phyloP scores from a whole-genome alignment of 805 yeast genomes.

The Wickerhamomyces bisporus region DNA sequence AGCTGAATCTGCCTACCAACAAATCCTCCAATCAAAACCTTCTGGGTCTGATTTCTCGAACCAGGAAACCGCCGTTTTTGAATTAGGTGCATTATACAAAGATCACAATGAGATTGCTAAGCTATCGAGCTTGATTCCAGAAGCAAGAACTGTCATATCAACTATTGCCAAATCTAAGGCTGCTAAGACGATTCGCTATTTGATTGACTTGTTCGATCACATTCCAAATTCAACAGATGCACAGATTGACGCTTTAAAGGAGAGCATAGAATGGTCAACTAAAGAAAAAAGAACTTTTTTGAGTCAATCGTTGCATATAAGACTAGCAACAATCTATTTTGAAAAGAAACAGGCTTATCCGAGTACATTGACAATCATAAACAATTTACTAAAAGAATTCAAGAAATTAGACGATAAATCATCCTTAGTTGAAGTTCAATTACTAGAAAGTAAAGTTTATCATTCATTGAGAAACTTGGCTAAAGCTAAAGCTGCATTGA shows the following conservation, averaged over 20 bases:
- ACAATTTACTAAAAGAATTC: conserved; percentile 71
- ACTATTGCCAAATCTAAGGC: conserved; percentile 90
- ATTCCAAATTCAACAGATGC: conserved; percentile 59
- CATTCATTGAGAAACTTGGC: conserved; percentile 89
- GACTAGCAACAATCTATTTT: conserved; percentile 72
- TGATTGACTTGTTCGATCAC: conserved; percentile 72
- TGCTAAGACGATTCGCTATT: conserved; percentile 78
- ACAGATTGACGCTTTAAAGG: conserved; percentile 69
- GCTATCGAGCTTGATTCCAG: conserved; percentile 56
- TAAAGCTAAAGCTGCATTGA: conserved; percentile 85
- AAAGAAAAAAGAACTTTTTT: conserved; percentile 79
- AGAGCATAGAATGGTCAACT: conserved; percentile 83
- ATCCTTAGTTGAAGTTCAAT: conserved; percentile 90
- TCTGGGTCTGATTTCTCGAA: conserved; percentile 19
- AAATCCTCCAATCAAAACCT: conserved; percentile 36
- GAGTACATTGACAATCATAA: conserved; percentile 68
- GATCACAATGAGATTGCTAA: conserved; percentile 40
- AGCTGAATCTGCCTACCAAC: conserved; percentile 59
- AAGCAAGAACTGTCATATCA: conserved; percentile 67
- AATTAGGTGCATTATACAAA: conserved; percentile 70
- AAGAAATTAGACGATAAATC: conserved; percentile 94
- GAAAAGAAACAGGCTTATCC: conserved; percentile 55
- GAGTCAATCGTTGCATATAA: conserved; percentile 81
- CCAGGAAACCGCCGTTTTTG: conserved; percentile 42
- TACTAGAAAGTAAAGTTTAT: conserved; percentile 83